These are phyloP conservation scores for Pseudomonodictys pantanalensis DNA, from an alignment of 495 filamentous ascomycete species.

Conservation along the genomic window DNA sequence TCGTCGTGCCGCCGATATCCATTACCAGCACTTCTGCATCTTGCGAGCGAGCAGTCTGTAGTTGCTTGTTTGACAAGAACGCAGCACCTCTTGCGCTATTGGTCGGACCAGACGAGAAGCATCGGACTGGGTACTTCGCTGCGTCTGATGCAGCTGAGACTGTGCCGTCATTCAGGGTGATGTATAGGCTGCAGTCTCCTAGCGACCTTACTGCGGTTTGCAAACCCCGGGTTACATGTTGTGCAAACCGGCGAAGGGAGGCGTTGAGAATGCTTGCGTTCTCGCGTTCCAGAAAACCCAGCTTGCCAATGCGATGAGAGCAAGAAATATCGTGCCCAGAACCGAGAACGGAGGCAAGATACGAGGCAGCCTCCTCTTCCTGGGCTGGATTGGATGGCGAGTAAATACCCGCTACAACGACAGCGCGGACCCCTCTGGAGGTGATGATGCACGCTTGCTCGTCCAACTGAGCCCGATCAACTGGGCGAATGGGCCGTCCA, in stretches of 20 bases:
- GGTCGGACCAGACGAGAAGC: constrained; percentile 50
- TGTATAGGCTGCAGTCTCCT: constrained; percentile 45
- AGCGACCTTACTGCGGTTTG: constrained; percentile 42
- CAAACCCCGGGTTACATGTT: constrained; percentile 45
- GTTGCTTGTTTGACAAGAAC: constrained; percentile 33
- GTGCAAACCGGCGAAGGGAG: constrained; percentile 44
- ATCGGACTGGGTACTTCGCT: constrained; percentile 46
- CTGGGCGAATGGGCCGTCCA: constrained; percentile 46
- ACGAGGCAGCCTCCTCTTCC: constrained; percentile 47
- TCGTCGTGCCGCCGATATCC: constrained; percentile 56
- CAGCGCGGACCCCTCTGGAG: constrained; percentile 43
- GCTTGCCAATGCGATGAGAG: constrained; percentile 45
- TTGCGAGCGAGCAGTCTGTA: constrained; percentile 2
- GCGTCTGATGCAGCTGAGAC: constrained; percentile 40
- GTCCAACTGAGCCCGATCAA: constrained; percentile 38
- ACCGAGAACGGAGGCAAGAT: constrained; percentile 37
- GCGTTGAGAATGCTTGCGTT: constrained; percentile 53
- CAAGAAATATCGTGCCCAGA: constrained; percentile 46
- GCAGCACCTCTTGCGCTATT: constrained; percentile 51
- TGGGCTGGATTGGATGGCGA: constrained; percentile 50
- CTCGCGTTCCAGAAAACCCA: constrained; percentile 49
- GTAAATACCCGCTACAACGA: constrained; percentile 57
- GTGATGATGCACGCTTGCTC: constrained; percentile 43
- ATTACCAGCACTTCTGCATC: constrained; percentile 38
- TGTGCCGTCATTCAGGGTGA: constrained; percentile 52